These are phyloP conservation scores for Gossypium laxum DNA, from an alignment of 441 rosid genomes.

Conservation along the genomic window DNA sequence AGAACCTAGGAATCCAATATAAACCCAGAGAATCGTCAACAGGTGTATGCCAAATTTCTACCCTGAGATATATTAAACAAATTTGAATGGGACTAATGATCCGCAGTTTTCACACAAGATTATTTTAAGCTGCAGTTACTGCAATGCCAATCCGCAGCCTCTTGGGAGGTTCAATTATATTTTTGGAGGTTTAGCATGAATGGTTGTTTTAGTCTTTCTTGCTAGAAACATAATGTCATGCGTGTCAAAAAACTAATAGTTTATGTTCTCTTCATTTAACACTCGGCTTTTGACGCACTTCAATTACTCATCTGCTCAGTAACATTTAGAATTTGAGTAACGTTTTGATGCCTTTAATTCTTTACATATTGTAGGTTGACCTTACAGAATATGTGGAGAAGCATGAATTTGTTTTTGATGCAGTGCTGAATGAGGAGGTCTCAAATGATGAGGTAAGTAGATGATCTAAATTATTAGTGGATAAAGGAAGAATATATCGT, in stretches of 20 bases:
- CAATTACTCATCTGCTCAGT: neutral
- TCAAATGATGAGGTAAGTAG: slow-evolving; percentile 80
- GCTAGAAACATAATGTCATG: neutral
- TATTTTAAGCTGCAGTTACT: neutral
- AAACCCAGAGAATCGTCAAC: neutral
- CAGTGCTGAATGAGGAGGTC: slow-evolving; percentile 87
- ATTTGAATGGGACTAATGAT: neutral
- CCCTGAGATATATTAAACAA: neutral
- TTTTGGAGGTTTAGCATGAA: neutral
- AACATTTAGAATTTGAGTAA: neutral
- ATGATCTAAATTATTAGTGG: slow-evolving; percentile 11
- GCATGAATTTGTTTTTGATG: slow-evolving; percentile 92
- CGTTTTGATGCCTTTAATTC: slow-evolving; percentile 2
- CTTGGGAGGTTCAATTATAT: neutral
- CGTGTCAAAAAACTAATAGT: neutral
- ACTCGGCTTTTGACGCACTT: neutral
- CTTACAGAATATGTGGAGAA: slow-evolving; percentile 82
- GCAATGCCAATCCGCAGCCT: neutral
- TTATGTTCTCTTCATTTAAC: neutral
- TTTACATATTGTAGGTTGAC: slow-evolving; percentile 64
- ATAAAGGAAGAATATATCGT: neutral
- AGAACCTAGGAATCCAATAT: neutral
- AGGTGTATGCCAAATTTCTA: neutral
- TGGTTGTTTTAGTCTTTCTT: neutral
- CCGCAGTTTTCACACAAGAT: neutral